Conservation (phyloP, 768 basidiomycete genomes). For the Cytidiella melzeri region DNA sequence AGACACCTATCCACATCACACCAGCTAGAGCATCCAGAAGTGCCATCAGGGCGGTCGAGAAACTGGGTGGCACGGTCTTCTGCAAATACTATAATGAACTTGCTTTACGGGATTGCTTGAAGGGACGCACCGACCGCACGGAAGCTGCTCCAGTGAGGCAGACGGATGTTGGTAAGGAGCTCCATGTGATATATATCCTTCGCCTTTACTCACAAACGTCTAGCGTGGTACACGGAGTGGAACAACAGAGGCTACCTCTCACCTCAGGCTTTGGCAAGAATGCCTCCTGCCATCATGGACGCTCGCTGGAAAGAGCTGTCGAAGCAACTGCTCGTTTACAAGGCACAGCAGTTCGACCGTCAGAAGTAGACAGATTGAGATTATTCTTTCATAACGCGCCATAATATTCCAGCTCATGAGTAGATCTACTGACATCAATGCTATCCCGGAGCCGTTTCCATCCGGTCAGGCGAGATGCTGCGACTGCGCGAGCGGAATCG, state of each 20-base stretch:
- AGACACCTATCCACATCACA: slow-evolving; percentile 68
- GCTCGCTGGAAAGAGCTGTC: slow-evolving; percentile 67
- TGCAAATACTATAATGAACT: slow-evolving; percentile 91
- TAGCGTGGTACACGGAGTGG: slow-evolving; percentile 77
- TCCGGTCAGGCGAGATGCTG: slow-evolving; percentile 36
- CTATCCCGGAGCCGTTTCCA: slow-evolving; percentile 32
- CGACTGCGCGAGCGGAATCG: slow-evolving; percentile 29
- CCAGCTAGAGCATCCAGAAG: slow-evolving; percentile 82
- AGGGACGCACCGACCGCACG: slow-evolving; percentile 62
- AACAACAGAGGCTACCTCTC: slow-evolving; percentile 74
- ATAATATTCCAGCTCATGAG: not conserved
- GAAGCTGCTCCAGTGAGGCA: slow-evolving; percentile 82
- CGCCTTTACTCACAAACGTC: not conserved
- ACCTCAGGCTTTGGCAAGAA: slow-evolving; percentile 44
- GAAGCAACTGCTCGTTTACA: slow-evolving; percentile 53
- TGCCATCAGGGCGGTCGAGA: slow-evolving; percentile 82
- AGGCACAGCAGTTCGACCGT: slow-evolving; percentile 30
- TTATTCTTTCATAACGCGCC: slow-evolving; percentile 4
- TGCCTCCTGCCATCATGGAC: slow-evolving; percentile 49
- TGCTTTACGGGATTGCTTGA: slow-evolving; percentile 72
- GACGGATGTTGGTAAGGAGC: slow-evolving; percentile 21
- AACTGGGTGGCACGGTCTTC: slow-evolving; percentile 72
- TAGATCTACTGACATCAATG: not conserved
- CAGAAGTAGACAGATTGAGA: slow-evolving; percentile 28
- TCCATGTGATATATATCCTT: not conserved